A percentile compares a stretch with the other conserved stretches of the same genome.
Conservation (phyloP, 208 protist species). For the Trypanosomatidae sp. region DNA sequence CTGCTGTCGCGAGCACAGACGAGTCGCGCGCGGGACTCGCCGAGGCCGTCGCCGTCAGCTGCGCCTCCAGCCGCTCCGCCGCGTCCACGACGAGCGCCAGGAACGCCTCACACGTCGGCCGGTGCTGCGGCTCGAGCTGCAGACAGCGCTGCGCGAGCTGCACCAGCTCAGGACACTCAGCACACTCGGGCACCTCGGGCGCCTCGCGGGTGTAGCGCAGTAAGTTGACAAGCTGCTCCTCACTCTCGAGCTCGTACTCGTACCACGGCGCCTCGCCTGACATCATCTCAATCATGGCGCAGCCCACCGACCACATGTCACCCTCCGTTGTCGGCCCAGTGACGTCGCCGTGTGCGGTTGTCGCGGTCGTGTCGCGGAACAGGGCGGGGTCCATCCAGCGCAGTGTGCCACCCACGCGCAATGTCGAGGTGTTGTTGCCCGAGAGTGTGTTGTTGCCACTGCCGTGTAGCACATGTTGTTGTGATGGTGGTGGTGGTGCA, state of each 20-base stretch:
- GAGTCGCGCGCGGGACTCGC: conserved; percentile 15
- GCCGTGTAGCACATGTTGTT: too few relatives aligned
- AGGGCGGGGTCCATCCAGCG: conserved; percentile 84
- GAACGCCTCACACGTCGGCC: conserved; percentile 70
- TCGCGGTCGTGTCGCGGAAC: conserved; percentile 15
- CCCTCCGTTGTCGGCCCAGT: conserved; percentile 57
- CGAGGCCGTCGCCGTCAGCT: conserved; percentile 6
- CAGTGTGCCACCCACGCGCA: conserved; percentile 68
- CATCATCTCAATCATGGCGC: conserved; percentile 87
- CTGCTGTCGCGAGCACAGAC: background rate
- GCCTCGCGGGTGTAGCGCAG: conserved; percentile 66
- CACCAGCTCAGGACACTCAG: conserved; percentile 55
- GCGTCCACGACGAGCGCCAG: conserved; percentile 42
- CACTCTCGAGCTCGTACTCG: conserved; percentile 83
- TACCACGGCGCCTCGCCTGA: conserved; percentile 73
- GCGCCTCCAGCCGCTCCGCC: conserved; percentile 16
- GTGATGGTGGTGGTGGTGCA: too few relatives aligned
- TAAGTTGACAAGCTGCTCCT: conserved; percentile 81
- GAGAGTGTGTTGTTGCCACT: too few relatives aligned
- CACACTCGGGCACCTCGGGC: conserved; percentile 65
- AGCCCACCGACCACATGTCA: conserved; percentile 88
- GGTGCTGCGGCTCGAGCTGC: conserved; percentile 20
- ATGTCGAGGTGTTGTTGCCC: too few relatives aligned
- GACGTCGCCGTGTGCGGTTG: background rate
- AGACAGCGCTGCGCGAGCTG: conserved; percentile 46